A percentile compares a stretch with the other conserved stretches of the same genome.
These are phyloP conservation scores for Phlebiopsis gigantea DNA, from an alignment of 768 basidiomycete species.

Conservation along the genomic window DNA sequence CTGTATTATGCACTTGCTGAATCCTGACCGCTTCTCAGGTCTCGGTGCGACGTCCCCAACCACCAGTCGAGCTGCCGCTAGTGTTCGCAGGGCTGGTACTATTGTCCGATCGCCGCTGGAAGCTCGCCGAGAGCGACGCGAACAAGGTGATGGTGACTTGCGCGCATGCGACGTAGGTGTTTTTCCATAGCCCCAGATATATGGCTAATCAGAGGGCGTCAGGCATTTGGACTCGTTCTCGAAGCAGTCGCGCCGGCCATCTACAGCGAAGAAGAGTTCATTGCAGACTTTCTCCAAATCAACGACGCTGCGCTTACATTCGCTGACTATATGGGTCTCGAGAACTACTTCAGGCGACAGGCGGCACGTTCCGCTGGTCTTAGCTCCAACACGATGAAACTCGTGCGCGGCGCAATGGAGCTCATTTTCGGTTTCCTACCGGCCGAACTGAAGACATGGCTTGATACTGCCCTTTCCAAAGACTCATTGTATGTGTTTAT, in stretches of 20 bases:
- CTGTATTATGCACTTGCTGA: not conserved
- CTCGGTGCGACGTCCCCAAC: slow-evolving; percentile 31
- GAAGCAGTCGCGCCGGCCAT: slow-evolving; percentile 72
- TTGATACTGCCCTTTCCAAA: slow-evolving; percentile 69
- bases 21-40: slow-evolving; percentile 28
- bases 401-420: slow-evolving; percentile 87
- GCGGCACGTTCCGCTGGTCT: slow-evolving; percentile 71
- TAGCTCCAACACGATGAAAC: slow-evolving; percentile 64
- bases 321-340: slow-evolving; percentile 91
- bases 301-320: slow-evolving; percentile 86
- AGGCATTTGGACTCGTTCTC: slow-evolving; percentile 74
- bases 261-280: slow-evolving; percentile 83
- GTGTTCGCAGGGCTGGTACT: slow-evolving; percentile 80
- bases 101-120: slow-evolving; percentile 78
- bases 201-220: not conserved
- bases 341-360: slow-evolving; percentile 91
- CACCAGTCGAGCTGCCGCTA: slow-evolving; percentile 44
- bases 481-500: slow-evolving; percentile 58
- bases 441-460: slow-evolving; percentile 76
- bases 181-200: too few relatives aligned
- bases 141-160: slow-evolving; percentile 51
- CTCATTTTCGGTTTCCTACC: slow-evolving; percentile 92
- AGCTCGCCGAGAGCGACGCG: slow-evolving; percentile 48
- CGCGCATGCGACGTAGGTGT: slow-evolving; percentile 64
- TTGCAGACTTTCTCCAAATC: slow-evolving; percentile 89